These are phyloP conservation scores for Stagonosporopsis cucurbitacearum DNA, from an alignment of 2,329 filamentous ascomycete species.

Conservation along the genomic window DNA sequence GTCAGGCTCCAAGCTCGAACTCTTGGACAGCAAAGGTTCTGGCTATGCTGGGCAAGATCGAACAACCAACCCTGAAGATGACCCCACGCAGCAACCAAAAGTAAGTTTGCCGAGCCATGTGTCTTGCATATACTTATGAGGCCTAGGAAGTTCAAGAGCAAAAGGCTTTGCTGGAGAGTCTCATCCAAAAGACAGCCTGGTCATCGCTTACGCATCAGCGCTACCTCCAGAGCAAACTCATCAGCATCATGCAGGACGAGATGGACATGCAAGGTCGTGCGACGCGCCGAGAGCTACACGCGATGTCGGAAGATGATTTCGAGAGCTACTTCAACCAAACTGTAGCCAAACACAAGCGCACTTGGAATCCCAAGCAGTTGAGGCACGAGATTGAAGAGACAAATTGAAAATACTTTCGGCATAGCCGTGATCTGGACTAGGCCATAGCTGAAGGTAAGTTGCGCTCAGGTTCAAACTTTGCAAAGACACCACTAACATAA, in stretches of 20 bases:
- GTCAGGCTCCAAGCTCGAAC: background rate
- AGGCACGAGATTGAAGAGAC: background rate
- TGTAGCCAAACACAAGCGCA: slow-evolving; percentile 9
- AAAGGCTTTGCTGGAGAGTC: background rate
- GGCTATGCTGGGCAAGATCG: background rate
- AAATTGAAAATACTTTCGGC: background rate
- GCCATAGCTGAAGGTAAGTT: background rate
- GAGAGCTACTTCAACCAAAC: slow-evolving; percentile 2
- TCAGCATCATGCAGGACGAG: slow-evolving; percentile 21
- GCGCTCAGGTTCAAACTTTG: background rate
- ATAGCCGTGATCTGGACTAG: background rate
- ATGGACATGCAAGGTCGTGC: slow-evolving; percentile 16
- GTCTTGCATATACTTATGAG: background rate
- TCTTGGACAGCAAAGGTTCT: background rate
- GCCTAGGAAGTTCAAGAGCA: background rate
- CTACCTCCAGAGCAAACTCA: slow-evolving; percentile 5
- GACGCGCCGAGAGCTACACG: slow-evolving; percentile 8
- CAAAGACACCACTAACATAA: background rate
- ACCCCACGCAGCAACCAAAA: background rate
- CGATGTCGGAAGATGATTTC: slow-evolving; percentile 17
- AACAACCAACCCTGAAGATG: background rate
- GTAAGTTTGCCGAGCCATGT: background rate
- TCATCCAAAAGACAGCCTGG: background rate
- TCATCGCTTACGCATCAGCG: background rate
- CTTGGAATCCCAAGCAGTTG: slow-evolving; percentile 11